Evolutionary conservation across 768 basidiomycete species (phyloP), one percentile per base, ranked within the genome.

Genomic region (Chalciporus chontae): DNA sequence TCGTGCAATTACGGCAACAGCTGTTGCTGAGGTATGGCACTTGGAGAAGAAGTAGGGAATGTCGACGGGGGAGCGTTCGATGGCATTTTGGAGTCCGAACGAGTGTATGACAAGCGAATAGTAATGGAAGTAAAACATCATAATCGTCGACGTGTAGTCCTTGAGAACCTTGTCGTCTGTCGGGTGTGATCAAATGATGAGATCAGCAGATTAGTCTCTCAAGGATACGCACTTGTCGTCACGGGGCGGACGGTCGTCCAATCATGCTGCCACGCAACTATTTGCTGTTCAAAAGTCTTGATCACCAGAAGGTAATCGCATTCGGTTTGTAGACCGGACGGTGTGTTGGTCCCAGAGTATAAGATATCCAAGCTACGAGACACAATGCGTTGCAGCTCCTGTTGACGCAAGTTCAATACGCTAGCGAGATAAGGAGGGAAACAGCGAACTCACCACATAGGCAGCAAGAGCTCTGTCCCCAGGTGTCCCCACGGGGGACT

Each of bases 1-100:
- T 15, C 85, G 81, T 17, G 94, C 82, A 40, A 92, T 70, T 29
- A 72, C 71, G 14, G 87, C 85, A 62, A 87, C 85, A 7, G 81
- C 73, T 23, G 79, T 82, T 3, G 90, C 90, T 8, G 81, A 77
- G 3, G 79, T 75, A 65, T 92, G 83, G 52, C 85, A 87, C 29
- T 88, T 80, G 13, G 83, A 79, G 61, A 93, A 92, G 72, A 93
- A 93, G 69, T 93, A 84, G 0, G 84, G 84, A 37, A 90, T 84
- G 61, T 93, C 83, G 38, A 87, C 68, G 0, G 78, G 69, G 4
- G 80, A 76, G 17, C 80, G 78, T 68, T 95, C 94, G 48, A 97
- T 71, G n/a, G 95, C 92, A 62, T 95, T 90, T 67, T 99, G 94
- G 38, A 99, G 77, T 10, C 95, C 95, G 59, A 99, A 99, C 1